phyloP scores from a whole-genome alignment of 345 rosid species.

The Raphanus raphanistrum region DNA sequence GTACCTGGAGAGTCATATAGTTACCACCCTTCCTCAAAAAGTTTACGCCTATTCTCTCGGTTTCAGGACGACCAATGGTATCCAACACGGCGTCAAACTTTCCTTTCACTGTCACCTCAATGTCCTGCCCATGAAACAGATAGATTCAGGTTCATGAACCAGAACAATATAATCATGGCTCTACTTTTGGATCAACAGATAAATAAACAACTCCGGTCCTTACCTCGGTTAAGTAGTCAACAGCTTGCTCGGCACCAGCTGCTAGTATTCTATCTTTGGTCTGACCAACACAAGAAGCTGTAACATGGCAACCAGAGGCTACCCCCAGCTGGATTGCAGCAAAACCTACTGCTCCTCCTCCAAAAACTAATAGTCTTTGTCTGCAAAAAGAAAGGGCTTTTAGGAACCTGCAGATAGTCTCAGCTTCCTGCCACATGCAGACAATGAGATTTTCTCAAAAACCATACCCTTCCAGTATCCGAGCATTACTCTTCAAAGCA shows the following conservation, averaged over 20 bases:
- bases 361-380: slow-evolving; percentile 76
- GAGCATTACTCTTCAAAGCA: slow-evolving; percentile 82
- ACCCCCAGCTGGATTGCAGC: slow-evolving; percentile 86
- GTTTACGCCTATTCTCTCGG: slow-evolving; percentile 75
- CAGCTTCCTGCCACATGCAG: slow-evolving; percentile 4
- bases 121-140: slow-evolving; percentile 53
- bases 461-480: slow-evolving; percentile 83
- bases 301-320: slow-evolving; percentile 73
- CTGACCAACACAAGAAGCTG: slow-evolving; percentile 79
- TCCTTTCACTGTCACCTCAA: slow-evolving; percentile 78
- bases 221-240: slow-evolving; percentile 88
- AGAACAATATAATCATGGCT: slow-evolving; percentile 7
- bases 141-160: slow-evolving; percentile 5
- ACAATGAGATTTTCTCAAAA: background rate
- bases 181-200: slow-evolving; percentile 5
- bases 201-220: background rate
- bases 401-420: background rate
- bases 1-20: slow-evolving; percentile 92
- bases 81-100: slow-evolving; percentile 91
- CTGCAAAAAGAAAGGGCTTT: slow-evolving; percentile 40
- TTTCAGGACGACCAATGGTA: slow-evolving; percentile 88
- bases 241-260: slow-evolving; percentile 89
- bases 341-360: slow-evolving; percentile 97
- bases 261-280: slow-evolving; percentile 56
- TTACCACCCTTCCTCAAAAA: slow-evolving; percentile 83